Conservation (phyloP, 345 rosid species). For the Microthlaspi erraticum region DNA sequence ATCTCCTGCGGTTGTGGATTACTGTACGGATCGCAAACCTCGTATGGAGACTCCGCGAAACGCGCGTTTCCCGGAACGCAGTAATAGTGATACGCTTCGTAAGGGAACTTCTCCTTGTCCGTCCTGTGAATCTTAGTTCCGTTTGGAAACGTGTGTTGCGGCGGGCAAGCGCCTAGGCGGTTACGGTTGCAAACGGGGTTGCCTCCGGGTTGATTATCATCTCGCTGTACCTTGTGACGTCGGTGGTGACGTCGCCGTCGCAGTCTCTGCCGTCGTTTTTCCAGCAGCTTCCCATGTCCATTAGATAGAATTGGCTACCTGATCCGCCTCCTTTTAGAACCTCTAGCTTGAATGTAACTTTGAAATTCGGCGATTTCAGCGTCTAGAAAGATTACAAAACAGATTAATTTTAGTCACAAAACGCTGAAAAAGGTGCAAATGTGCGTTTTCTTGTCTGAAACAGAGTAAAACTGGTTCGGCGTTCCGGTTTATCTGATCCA, state of each 20-base stretch:
- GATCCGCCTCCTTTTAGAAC: conserved; percentile 60
- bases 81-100: conserved; percentile 53
- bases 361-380: conserved; percentile 59
- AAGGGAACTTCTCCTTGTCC: conserved; percentile 46
- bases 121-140: conserved; percentile 47
- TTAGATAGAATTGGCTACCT: conserved; percentile 49
- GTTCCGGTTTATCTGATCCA: neutral
- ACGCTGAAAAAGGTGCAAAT: neutral
- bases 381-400: conserved; percentile 30
- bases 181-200: conserved; percentile 45
- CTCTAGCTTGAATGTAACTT: conserved; percentile 52
- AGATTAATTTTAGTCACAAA: conserved; percentile 27
- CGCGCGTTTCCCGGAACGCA: conserved; percentile 58
- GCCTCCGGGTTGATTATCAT: conserved; percentile 53
- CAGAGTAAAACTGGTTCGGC: neutral
- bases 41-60: conserved; percentile 46
- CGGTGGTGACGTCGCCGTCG: conserved; percentile 54
- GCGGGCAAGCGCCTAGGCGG: conserved; percentile 51
- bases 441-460: neutral
- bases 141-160: conserved; percentile 47
- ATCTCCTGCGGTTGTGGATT: conserved; percentile 65
- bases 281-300: conserved; percentile 66
- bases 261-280: conserved; percentile 61
- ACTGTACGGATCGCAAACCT: conserved; percentile 56
- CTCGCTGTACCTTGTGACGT: conserved; percentile 57